Percentiles rank a stretch among this genome's conserved stretches.
Evolutionary conservation across 768 basidiomycete species (phyloP).

Genomic region (Coprinopsis marcescibilis): DNA sequence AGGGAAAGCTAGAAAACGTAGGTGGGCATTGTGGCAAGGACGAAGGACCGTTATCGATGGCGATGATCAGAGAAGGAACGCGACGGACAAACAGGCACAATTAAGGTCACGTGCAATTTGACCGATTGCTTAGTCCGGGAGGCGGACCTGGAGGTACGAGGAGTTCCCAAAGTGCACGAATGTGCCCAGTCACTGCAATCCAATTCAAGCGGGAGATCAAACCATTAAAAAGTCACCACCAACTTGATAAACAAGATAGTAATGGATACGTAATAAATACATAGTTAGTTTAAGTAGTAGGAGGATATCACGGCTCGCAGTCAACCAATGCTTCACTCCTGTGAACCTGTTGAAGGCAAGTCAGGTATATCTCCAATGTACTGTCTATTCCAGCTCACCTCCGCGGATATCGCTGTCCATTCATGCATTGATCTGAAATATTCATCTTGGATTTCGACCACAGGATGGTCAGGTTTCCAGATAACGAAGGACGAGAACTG

Average conservation of each 20-base stretch:
- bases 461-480: slow-evolving; percentile 69
- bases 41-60: slow-evolving; percentile 4
- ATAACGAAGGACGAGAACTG: slow-evolving; percentile 65
- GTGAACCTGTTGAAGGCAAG: no score
- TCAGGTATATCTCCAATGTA: no score
- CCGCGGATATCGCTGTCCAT: slow-evolving; percentile 60
- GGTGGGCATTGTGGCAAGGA: neutral
- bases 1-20: neutral
- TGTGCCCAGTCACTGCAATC: no score
- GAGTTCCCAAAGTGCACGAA: no score
- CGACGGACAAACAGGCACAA: neutral
- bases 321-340: neutral
- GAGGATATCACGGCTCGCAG: no score
- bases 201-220: no score
- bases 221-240: no score
- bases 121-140: neutral
- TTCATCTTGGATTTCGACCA: slow-evolving; percentile 67
- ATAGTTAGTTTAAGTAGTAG: no score
- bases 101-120: neutral
- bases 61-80: neutral
- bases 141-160: no score
- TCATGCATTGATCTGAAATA: slow-evolving; percentile 64
- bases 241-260: no score
- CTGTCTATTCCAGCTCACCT: no score
- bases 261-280: no score